A percentile compares a stretch with the other conserved stretches of the same genome.
phyloP scores from a whole-genome alignment of 192 early-diverging fungal genomes.

The Paraglomus brasilianum region DNA sequence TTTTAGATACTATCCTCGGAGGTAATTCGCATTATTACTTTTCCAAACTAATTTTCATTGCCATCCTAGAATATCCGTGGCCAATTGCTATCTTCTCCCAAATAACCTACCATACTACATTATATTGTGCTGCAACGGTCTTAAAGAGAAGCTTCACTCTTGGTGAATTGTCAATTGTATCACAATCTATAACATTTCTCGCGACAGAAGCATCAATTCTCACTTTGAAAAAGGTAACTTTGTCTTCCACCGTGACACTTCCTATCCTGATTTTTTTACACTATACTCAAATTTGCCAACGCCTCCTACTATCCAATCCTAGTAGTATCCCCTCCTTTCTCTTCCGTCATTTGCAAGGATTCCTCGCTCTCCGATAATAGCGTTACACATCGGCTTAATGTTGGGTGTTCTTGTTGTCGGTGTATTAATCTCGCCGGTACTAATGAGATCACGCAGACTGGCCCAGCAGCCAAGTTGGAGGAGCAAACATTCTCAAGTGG shows the following conservation, averaged over 20 bases:
- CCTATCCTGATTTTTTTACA: background rate
- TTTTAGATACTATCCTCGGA: background rate
- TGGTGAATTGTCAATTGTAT: constrained; percentile 63
- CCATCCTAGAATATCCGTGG: constrained; percentile 19
- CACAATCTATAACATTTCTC: constrained; percentile 56
- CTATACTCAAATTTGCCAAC: background rate
- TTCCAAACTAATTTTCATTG: constrained; percentile 31
- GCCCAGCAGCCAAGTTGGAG: constrained; percentile 51
- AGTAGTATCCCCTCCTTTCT: constrained; percentile 30
- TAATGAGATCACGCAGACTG: constrained; percentile 48
- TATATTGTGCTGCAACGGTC: constrained; percentile 39
- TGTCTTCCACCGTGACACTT: background rate
- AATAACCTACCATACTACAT: constrained; percentile 37
- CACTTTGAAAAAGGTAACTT: constrained; percentile 41
- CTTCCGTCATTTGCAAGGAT: constrained; percentile 31
- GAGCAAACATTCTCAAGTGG: constrained; percentile 26
- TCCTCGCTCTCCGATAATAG: constrained; percentile 36
- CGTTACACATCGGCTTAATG: constrained; percentile 62
- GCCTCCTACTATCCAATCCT: constrained; percentile 33
- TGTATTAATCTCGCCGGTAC: constrained; percentile 47
- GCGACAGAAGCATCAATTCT: constrained; percentile 45
- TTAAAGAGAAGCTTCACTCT: constrained; percentile 61
- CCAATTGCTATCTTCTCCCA: constrained; percentile 32
- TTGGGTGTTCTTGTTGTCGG: constrained; percentile 73
- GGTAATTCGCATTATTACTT: constrained; percentile 7